Percentiles rank a stretch among this genome's conserved stretches.
Evolutionary conservation across 768 basidiomycete species (phyloP).

Genomic region (Daedaleopsis sinensis): DNA sequence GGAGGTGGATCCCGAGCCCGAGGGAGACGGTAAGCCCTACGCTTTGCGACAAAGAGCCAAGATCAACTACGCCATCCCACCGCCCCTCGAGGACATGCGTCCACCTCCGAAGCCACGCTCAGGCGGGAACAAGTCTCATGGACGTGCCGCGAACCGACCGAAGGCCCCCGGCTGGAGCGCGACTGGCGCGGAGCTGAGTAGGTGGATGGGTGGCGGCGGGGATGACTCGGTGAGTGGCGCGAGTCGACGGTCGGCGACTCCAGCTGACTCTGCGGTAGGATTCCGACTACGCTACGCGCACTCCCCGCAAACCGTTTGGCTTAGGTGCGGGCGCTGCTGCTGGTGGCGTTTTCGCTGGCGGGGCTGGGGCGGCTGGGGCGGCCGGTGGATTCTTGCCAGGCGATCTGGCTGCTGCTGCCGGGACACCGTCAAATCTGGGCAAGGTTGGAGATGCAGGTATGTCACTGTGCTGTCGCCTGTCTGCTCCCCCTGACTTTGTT

Average conservation of each 20-base stretch:
- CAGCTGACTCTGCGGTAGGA: constrained; percentile 46
- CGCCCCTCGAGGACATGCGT: constrained; percentile 73
- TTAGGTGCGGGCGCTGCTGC: constrained; percentile 40
- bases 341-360: constrained; percentile 56
- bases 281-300: constrained; percentile 68
- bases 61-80: constrained; percentile 83
- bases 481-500: constrained; percentile 17
- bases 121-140: constrained; percentile 18
- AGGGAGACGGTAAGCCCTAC: constrained; percentile 63
- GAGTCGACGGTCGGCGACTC: background rate
- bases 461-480: constrained; percentile 26
- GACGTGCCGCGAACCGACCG: constrained; percentile 36
- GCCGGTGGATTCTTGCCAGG: constrained; percentile 61
- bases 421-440: constrained; percentile 84
- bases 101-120: constrained; percentile 41
- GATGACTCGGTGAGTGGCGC: constrained; percentile 62
- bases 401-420: constrained; percentile 66
- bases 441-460: constrained; percentile 79
- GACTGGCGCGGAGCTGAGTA: constrained; percentile 72
- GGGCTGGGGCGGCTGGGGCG: constrained; percentile 44
- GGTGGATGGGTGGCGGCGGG: constrained; percentile 73
- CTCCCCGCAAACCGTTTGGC: constrained; percentile 69
- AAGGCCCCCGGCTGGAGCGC: constrained; percentile 78
- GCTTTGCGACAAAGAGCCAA: constrained; percentile 61
- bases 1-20: constrained; percentile 45